These are phyloP conservation scores for Puccinia novopanici DNA, from an alignment of 1,284 basidiomycete genomes.

Conservation along the genomic window DNA sequence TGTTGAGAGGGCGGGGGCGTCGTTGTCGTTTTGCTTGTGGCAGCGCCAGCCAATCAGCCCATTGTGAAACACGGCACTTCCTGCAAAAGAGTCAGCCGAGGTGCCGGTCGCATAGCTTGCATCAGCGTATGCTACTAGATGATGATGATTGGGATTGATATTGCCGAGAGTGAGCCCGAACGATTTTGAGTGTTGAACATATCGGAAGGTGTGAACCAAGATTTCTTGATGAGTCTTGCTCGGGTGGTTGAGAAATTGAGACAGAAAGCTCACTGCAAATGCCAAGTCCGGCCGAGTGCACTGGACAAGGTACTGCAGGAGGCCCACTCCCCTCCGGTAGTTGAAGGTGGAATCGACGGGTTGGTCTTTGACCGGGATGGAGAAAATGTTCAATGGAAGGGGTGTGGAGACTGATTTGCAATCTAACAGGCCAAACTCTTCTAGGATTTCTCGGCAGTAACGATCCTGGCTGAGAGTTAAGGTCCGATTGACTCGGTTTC, in stretches of 20 bases:
- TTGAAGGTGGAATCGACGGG: not conserved
- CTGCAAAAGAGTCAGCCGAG: not conserved
- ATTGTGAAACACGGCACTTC: not conserved
- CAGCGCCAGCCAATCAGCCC: constrained; percentile 30
- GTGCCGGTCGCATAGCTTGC: not conserved
- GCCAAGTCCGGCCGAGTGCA: constrained; percentile 17
- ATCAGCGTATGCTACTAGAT: not conserved
- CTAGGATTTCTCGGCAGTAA: not conserved
- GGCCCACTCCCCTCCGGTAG: not conserved
- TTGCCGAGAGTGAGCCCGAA: not conserved
- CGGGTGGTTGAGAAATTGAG: not conserved
- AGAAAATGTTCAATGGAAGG: not conserved
- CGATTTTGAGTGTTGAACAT: not conserved
- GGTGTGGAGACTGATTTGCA: not conserved
- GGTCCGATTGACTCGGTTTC: not conserved
- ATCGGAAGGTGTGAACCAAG: not conserved
- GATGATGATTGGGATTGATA: too few species aligned
- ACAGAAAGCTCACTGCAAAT: not conserved
- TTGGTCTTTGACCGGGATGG: not conserved
- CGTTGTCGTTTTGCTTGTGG: constrained; percentile 32
- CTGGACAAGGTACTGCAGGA: constrained; percentile 31
- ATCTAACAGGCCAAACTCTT: constrained; percentile 22
- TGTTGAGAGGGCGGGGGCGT: too few species aligned
- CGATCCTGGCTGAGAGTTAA: constrained; percentile 4
- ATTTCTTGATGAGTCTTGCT: not conserved